Percentiles rank a stretch among this genome's conserved stretches.
phyloP scores from a whole-genome alignment of 164 flowering plant species.

The Houttuynia cordata region DNA sequence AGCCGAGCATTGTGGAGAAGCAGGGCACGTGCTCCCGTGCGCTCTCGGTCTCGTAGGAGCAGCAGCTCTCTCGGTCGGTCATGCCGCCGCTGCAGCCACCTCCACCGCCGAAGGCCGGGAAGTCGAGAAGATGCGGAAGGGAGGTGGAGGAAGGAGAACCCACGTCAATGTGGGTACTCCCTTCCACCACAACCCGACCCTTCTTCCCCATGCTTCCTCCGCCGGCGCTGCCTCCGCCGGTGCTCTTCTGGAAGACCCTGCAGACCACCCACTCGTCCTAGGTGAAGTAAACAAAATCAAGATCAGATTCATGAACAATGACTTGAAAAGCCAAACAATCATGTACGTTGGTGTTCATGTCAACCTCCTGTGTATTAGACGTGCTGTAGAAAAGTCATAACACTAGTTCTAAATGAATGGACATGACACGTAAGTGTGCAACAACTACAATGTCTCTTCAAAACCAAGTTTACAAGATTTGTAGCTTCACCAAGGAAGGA shows the following conservation, averaged over 20 bases:
- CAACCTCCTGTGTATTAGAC: no score
- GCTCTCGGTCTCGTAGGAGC: slow-evolving; percentile 31
- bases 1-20: slow-evolving; percentile 65
- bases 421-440: no score
- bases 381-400: no score
- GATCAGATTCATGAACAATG: no score
- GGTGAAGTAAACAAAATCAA: background rate
- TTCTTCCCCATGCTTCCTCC: slow-evolving; percentile 17
- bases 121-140: slow-evolving; percentile 24
- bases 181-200: background rate
- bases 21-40: slow-evolving; percentile 90
- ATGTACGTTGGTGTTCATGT: no score
- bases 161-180: slow-evolving; percentile 1
- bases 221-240: slow-evolving; percentile 2
- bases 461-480: no score
- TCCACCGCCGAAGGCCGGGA: slow-evolving; percentile 5
- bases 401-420: no score
- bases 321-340: no score
- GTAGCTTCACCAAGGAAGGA: no score
- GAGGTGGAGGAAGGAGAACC: slow-evolving; percentile 19
- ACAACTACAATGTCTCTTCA: no score
- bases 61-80: slow-evolving; percentile 22
- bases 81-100: background rate
- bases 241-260: slow-evolving; percentile 8
- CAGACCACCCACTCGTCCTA: slow-evolving; percentile 13